Evolutionary conservation across 192 early-diverging fungal species (phyloP).

Genomic region (Pilobolus umbonatus): DNA sequence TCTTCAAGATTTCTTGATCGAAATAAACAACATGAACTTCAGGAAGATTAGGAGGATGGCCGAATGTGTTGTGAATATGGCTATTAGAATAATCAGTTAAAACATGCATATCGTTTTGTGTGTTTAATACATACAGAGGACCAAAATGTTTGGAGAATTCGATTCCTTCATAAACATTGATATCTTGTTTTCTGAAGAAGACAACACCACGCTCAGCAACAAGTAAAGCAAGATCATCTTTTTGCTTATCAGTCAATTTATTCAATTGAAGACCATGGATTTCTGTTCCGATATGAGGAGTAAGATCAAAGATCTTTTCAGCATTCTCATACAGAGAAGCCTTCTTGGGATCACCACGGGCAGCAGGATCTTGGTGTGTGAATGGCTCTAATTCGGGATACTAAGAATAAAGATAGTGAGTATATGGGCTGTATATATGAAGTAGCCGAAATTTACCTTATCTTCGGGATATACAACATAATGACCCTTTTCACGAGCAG

Average conservation of each 20-base stretch:
- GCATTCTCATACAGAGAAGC: constrained; percentile 20
- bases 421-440: not conserved
- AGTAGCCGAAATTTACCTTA: constrained; percentile 8
- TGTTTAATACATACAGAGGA: constrained; percentile 3
- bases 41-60: constrained; percentile 15
- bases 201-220: constrained; percentile 37
- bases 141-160: constrained; percentile 32
- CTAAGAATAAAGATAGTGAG: not conserved
- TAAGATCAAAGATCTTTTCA: constrained; percentile 19
- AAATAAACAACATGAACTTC: constrained; percentile 30
- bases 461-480: constrained; percentile 20
- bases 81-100: not conserved
- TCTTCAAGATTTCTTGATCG: constrained; percentile 9
- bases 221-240: constrained; percentile 29
- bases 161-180: constrained; percentile 17
- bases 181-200: constrained; percentile 34
- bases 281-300: constrained; percentile 36
- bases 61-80: constrained; percentile 23
- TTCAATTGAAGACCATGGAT: constrained; percentile 29
- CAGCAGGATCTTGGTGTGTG: constrained; percentile 30
- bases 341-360: constrained; percentile 26
- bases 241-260: constrained; percentile 29
- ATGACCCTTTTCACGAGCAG: constrained; percentile 18
- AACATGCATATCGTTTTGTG: not conserved
- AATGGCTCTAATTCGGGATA: constrained; percentile 17